Evolutionary conservation across 768 basidiomycete genomes (phyloP), one percentile per base, ranked within the genome.

Genomic region (Boletus rubescentipes): DNA sequence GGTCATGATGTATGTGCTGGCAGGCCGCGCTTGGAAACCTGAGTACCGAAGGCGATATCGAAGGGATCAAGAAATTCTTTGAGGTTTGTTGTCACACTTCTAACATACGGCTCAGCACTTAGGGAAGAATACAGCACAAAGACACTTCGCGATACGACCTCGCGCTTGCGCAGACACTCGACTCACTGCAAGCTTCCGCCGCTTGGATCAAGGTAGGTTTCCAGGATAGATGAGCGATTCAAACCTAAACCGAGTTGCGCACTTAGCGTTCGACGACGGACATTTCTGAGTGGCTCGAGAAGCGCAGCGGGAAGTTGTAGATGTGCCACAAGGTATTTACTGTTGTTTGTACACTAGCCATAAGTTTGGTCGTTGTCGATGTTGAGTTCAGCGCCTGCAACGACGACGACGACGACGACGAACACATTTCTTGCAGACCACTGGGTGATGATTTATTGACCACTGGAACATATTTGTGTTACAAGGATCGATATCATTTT

Each of bases 1-100:
- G 9, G 34, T 52, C 43, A n/a, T 21, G 42, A 58, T 26, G 31
- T 11, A 16, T 61, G 64, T 64, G 36, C 21, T 51, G 46, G 48
- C 50, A 81, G 70, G 65, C 61, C 31, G 57, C 72, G 9, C 71
- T 80, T 67, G 66, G 67, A 26, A 71, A 72, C 30, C 75, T 95
- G 51, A 82, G 86, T n/a, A 83, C 81, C 20, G 73, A 85, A 57
- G 70, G 81, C 54, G 95, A 97, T 72, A 77, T 80, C 38, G 72
- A 83, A 47, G 76, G 75, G 20, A 77, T 84, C 14, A 78, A 79
- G 47, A 79, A 72, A 5, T 96, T 91, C 78, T 98, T 93, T 78
- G 80, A 85, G 77, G 87, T 85, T 67, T 68, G 72, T 54, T 40
- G 37, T 46, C 38, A 21, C 14, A 29, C 29, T 11, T 40, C 18